Percentiles rank a stretch among this genome's conserved stretches.
phyloP scores from a whole-genome alignment of 352 stramenopile species.

The Aphanomyces euteiches region DNA sequence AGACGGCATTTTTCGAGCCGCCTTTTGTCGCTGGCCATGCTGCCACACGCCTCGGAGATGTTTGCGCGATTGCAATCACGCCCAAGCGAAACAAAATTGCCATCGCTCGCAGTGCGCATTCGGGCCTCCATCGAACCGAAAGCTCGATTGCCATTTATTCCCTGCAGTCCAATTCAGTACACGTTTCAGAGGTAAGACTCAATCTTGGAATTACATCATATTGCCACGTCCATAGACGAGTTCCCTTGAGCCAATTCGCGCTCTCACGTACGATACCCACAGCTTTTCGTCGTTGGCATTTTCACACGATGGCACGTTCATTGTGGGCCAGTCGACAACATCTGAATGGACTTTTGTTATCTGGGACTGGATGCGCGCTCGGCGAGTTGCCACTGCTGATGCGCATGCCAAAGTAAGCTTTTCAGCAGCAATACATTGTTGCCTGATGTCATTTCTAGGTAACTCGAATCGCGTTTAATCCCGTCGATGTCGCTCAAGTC shows the following conservation, averaged over 20 bases:
- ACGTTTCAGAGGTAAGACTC: too few relatives aligned
- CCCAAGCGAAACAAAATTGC: slow-evolving; percentile 50
- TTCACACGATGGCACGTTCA: slow-evolving; percentile 64
- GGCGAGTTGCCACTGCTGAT: slow-evolving; percentile 55
- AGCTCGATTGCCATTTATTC: slow-evolving; percentile 18
- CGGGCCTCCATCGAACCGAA: background rate
- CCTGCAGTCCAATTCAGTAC: background rate
- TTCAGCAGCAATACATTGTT: background rate
- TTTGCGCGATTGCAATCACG: slow-evolving; percentile 67
- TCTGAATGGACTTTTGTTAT: slow-evolving; percentile 59
- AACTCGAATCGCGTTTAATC: slow-evolving; percentile 69
- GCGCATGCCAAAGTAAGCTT: slow-evolving; percentile 39
- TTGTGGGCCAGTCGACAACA: slow-evolving; percentile 54
- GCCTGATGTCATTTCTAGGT: slow-evolving; percentile 40
- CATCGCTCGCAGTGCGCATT: slow-evolving; percentile 45
- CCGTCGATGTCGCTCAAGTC: slow-evolving; percentile 72
- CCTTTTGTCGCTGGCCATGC: background rate
- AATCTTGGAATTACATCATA: too few relatives aligned
- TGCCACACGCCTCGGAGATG: slow-evolving; percentile 41
- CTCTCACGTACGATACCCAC: slow-evolving; percentile 49
- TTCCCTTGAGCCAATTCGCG: slow-evolving; percentile 35
- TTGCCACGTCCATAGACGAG: too few relatives aligned
- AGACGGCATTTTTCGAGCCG: slow-evolving; percentile 51
- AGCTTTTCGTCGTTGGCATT: slow-evolving; percentile 51
- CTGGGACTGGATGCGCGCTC: slow-evolving; percentile 70